Evolutionary conservation across 176 grass and related monocot genomes (phyloP), one percentile per base, ranked within the genome.

Genomic region (Pontederia paniculata): DNA sequence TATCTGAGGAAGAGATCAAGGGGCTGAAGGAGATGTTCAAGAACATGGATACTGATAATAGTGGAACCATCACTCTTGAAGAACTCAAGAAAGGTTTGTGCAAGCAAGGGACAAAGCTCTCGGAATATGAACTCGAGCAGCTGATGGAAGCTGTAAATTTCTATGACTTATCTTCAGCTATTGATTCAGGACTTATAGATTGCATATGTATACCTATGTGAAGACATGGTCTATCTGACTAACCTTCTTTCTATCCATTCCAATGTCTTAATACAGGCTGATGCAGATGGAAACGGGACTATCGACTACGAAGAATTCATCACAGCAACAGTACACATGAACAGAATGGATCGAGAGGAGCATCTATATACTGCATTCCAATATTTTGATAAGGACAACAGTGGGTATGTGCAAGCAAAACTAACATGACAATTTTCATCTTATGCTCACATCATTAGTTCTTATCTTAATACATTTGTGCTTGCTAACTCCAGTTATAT

Each of bases 11-110:
- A 70, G 89, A 95, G 53, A 85, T 95, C 55, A 73, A 65, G 13
- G 89, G 89, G 17, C 66, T 95, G 20, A 89, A 89, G 70, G 81
- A 89, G 66, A 89, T 89, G 89, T 85, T 95, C 69, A 95, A 95
- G 73, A 80, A 58, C 66, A 95, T 95, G 1, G 89, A 89, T 65
- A 83, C 80, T 44, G 89, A 95, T 22, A 83, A 83, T 48, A 95
- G 78, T 12, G 78, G 84, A 15, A 89, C 78, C 15, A 95, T 95
- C n/a, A 89, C 84, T 2, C 81, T 95, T 9, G 84, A 88, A 21
- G 84, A 89, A 52, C 80, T 95, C 12, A 95, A 80, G 44, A 17
- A 75, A 7, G 89, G 84, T 28, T 43, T 95, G 17, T 44, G 75
- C 20, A 85, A 76, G 62, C 85, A 89, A 73, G 84, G 89, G 43